Base-by-base conservation (phyloP, 345 rosid species). In the Atalantia buxifolia region DNA sequence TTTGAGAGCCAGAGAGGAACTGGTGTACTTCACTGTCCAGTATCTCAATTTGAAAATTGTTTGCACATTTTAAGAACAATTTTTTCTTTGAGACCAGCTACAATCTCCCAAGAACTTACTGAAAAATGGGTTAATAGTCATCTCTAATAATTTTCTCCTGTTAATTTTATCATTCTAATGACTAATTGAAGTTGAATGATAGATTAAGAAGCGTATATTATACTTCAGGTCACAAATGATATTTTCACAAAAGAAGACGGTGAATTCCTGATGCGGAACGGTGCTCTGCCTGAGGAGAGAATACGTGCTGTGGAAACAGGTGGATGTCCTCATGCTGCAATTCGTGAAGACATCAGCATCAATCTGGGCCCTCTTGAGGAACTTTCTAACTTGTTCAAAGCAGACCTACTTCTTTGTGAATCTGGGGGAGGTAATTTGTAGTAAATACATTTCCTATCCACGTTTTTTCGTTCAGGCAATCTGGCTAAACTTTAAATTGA, bases 281-380 rank as follows among this genome's bases (percentile, higher is more conserved):
- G 94, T 18, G 97, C 98, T 64, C 94, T 94, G 73, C 97, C 97
- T 19, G 95, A 88, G 79, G 98, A 94, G 86, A 89, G 99, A 84
- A 94, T 96, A 12, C 94, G 89, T 5, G 98, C 99, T 65, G 91
- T 94, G 50, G 98, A 96, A 85, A 96, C 98, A 0, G 98, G 99
- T 84, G 98, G 97, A 53, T 92, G 99, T 71, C 97, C 98, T 8
- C 99, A 94, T 71, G 98, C 98, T n/a, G 99, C 99, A 0, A 96
- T 96, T 78, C 97, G 97, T 72, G 98, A 96, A 86, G 98, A 96
- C 78, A 96, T 96, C 87, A 96, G 97, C 84, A 96, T 94, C 73
- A 96, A 94, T 81, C 87, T 96, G 55, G 99, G 99, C 74, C 99
- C 97, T 71, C 97, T 94, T 4, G 99, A 96, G 87, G 99, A 96